Evolutionary conservation across 495 filamentous ascomycete genomes (phyloP), one percentile per base, ranked within the genome.

Genomic region (Annulohypoxylon maeteangense): DNA sequence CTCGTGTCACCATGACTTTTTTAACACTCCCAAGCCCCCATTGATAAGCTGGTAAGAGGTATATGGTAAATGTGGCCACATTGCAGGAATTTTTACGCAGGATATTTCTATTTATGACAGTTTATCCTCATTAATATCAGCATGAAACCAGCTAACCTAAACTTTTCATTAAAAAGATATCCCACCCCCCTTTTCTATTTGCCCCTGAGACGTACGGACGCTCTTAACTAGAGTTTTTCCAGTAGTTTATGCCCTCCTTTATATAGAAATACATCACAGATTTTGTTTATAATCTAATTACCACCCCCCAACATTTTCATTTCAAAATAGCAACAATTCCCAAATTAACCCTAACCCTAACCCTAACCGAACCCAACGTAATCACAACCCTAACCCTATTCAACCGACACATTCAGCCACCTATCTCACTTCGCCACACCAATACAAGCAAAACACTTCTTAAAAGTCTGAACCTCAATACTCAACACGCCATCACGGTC

Each of bases 371-470:
- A 45, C 11, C 14, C 14, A 45, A n/a, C n/a, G n/a, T 3, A 18
- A 11, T n/a, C 3, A 1, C 2, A 20, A 7, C n/a, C n/a, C n/a
- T n/a, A n/a, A n/a, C n/a, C n/a, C n/a, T n/a, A n/a, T n/a, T n/a
- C n/a, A n/a, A n/a, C n/a, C n/a, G 7, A 18, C n/a, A n/a, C n/a
- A n/a, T n/a, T n/a, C n/a, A 34, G 7, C n/a, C 29, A 34, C 3
- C 29, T 18, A 40, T 0, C 40, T 25, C 71, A 80, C 62, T 79
- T 81, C 6, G 78, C 74, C 11, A 81, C 67, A 18, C 78, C 79
- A 42, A 81, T 65, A 5, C 78, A 78, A 8, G 74, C 71, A 31
- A 80, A 81, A 51, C 77, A 76, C 62, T 79, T 76, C 77, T 76
- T 76, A 31, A 81, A 81, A 12, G 64, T 67, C 8, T 59, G 62